phyloP scores from a whole-genome alignment of 192 early-diverging fungal species.

The Geranomyces variabilis region DNA sequence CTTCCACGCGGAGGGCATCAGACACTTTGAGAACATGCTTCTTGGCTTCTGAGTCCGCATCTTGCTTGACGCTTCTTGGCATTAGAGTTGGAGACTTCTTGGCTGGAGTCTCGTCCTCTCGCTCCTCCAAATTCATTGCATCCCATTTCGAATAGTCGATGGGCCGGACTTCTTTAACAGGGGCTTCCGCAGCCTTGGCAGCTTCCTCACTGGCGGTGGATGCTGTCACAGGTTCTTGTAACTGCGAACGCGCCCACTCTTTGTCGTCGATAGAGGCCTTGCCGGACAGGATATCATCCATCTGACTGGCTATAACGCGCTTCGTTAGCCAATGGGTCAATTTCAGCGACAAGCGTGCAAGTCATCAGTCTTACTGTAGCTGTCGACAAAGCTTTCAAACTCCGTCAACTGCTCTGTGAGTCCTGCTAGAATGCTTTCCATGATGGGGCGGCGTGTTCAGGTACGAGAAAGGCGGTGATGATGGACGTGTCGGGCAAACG shows the following conservation, averaged over 20 bases:
- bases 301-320: constrained; percentile 14
- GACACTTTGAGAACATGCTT: background rate
- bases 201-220: background rate
- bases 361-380: constrained; percentile 23
- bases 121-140: background rate
- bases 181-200: background rate
- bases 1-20: constrained; percentile 21
- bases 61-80: background rate
- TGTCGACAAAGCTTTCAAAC: constrained; percentile 35
- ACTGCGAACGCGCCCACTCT: constrained; percentile 1
- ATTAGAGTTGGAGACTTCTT: background rate
- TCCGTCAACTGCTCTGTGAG: constrained; percentile 26
- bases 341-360: too few relatives aligned
- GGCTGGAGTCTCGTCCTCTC: background rate
- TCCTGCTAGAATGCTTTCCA: constrained; percentile 17
- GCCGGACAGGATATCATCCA: constrained; percentile 34
- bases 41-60: background rate
- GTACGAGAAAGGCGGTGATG: too few relatives aligned
- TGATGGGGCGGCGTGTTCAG: constrained; percentile 1
- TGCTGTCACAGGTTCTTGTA: background rate
- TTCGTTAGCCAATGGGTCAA: too few relatives aligned
- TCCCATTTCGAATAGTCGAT: constrained; percentile 32
- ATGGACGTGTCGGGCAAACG: too few relatives aligned
- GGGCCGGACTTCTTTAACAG: background rate
- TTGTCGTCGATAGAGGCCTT: constrained; percentile 3